Base-by-base conservation (phyloP, 495 filamentous ascomycete species). In the Aspergillus olivimuriae region DNA sequence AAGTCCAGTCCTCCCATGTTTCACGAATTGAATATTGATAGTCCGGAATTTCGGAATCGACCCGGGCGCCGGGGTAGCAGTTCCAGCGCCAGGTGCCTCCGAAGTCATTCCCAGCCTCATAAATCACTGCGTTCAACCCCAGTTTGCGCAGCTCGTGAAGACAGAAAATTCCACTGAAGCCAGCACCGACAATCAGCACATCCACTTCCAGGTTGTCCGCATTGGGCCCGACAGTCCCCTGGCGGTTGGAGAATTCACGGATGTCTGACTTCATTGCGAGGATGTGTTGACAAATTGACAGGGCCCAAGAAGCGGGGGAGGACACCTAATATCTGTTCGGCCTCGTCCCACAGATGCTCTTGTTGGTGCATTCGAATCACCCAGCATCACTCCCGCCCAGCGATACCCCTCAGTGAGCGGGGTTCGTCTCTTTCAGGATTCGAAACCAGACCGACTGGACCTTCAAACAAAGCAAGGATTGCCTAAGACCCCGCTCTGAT, bases 61-160 rank as follows among this genome's bases (percentile, higher is more conserved):
- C 23, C 8, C 38, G 20, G 16, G 30, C 40, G 10, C 50, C 50
- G 1, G 74, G 74, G 36, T 76, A 78, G 32, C 66, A 57, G 48
- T 76, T 77, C 70, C 67, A 71, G 19, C 63, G 54, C 74, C 73
- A 76, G 17, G 62, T 63, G 4, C 75, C 75, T 2, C 75, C 75
- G 23, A 70, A 53, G 35, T 60, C 59, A 12, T 50, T 47, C n/a
- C 70, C 73, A 6, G 67, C 60, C 34, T 78, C 75, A 37, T 63
- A 63, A 7, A 73, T 43, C 7, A 65, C 58, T 9, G 55, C 52
- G 6, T 51, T 58, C 37, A 62, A 58, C 1, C 64, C 62, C 4
- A 39, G 41, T 28, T 70, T 57, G 11, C 62, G 55, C 11, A 74
- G 51, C 7, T 50, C 22, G 17, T 72, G 41, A 11, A 69, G 52